Base-by-base conservation (phyloP, 129 eudicot genomes). In the Rutidosis leptorrhynchoides region DNA sequence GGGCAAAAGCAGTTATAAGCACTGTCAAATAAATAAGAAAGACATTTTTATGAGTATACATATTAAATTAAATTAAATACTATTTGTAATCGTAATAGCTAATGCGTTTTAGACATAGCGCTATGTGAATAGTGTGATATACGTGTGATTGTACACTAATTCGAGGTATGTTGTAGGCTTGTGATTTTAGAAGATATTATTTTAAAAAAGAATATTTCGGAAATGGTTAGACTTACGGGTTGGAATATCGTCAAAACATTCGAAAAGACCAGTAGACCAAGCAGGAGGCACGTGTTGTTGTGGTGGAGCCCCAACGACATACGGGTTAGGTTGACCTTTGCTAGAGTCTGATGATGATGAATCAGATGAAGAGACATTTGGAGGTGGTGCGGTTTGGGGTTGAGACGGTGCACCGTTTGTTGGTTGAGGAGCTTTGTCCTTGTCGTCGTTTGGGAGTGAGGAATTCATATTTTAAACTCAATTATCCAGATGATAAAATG, bases 241-340 rank as follows among this genome's bases (percentile, higher is more conserved):
- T 30, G 67, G 76, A 21, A 64, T 53, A 77, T 77, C 81, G 16
- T 70, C 72, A 29, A 65, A 66, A 60, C 77, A 71, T 46, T 77
- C 81, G 10, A 77, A 77, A 49, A 77, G 73, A n/a, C 77, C 77
- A 16, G 81, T 77, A 9, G 81, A 58, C 81, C 81, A 77, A 7
- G 73, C 43, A 23, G 79, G 79, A 25, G 15, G 42, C 56, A 24
- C 8, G 74, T 15, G 69, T 46, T 75, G 79, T 11, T 49, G 69
- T 25, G 68, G 74, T 49, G 74, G 79, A 60, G 21, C 74, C 69
- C 68, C 79, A 25, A 58, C 79, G 26, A 75, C 79, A 75, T 63
- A 63, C 20, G 6, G 71, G 58, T 52, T 65, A 4, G 70, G 22
- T 37, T 62, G 43, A 10, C 58, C 70, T 72, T 72, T 72, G 24